phyloP scores from a whole-genome alignment of 768 basidiomycete genomes.

The Sporobolomyces roseus region DNA sequence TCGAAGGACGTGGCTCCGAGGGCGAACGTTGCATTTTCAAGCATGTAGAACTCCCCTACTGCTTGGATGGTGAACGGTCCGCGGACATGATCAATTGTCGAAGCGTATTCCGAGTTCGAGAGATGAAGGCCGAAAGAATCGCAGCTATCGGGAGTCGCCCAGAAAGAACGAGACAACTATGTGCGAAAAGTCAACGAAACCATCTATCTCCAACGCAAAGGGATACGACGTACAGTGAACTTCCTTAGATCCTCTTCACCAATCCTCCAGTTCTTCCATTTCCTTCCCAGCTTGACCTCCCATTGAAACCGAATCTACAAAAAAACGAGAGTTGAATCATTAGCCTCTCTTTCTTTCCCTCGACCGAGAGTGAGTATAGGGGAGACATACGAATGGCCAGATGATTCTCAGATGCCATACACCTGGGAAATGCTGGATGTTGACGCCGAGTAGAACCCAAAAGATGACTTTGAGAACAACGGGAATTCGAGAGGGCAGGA shows the following conservation, averaged over 20 bases:
- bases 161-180: slow-evolving; percentile 6
- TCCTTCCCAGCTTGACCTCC: slow-evolving; percentile 26
- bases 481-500: slow-evolving; percentile 1
- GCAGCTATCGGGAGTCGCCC: slow-evolving; percentile 23
- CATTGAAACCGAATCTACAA: slow-evolving; percentile 3
- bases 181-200: not conserved
- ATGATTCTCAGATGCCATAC: slow-evolving; percentile 32
- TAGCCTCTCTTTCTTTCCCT: too few species aligned
- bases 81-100: slow-evolving; percentile 29
- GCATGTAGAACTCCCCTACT: slow-evolving; percentile 20
- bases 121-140: slow-evolving; percentile 31
- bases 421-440: slow-evolving; percentile 13
- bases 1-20: slow-evolving; percentile 21
- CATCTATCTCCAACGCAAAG: not conserved
- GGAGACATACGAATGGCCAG: slow-evolving; percentile 14
- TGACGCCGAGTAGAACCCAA: slow-evolving; percentile 1
- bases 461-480: slow-evolving; percentile 20
- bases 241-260: slow-evolving; percentile 24
- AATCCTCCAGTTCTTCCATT: slow-evolving; percentile 23
- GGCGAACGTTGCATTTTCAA: slow-evolving; percentile 14
- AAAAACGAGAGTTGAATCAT: too few species aligned
- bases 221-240: not conserved
- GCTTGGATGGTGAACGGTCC: slow-evolving; percentile 25
- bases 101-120: slow-evolving; percentile 19
- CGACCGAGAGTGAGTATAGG: too few species aligned